Conservation (phyloP, 1,139 yeast genomes). For the Geotrichum macrosporum region DNA sequence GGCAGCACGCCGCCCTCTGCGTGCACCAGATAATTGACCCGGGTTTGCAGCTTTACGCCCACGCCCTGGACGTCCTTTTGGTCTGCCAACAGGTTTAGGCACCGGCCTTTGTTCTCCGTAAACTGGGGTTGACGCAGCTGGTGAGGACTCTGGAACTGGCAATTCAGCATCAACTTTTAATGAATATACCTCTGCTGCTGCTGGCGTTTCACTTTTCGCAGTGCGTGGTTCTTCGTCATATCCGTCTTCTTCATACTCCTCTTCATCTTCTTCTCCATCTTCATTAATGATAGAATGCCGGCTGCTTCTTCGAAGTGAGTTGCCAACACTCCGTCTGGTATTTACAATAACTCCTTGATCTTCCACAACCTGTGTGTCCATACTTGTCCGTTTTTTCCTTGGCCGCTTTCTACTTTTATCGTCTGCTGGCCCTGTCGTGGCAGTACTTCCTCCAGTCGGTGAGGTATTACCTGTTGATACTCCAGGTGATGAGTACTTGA, state of each 20-base stretch:
- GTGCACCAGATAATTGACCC: background rate
- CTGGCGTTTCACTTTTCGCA: background rate
- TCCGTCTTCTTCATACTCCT: background rate
- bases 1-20: slow-evolving; percentile 7
- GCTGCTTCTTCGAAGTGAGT: slow-evolving; percentile 9
- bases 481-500: slow-evolving; percentile 9
- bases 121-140: background rate
- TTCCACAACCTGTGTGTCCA: slow-evolving; percentile 13
- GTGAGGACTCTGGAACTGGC: no score
- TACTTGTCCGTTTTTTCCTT: slow-evolving; percentile 14
- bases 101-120: background rate
- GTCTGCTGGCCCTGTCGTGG: background rate
- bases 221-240: slow-evolving; percentile 1
- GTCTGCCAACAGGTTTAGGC: slow-evolving; percentile 11
- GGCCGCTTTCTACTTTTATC: slow-evolving; percentile 8
- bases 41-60: slow-evolving; percentile 5
- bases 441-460: background rate
- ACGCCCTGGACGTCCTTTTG: slow-evolving; percentile 11
- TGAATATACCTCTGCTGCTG: background rate
- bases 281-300: slow-evolving; percentile 5
- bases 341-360: slow-evolving; percentile 9
- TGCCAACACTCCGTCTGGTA: slow-evolving; percentile 4
- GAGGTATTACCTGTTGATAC: no score
- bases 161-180: background rate
- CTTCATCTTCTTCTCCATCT: slow-evolving; percentile 9